A percentile compares a stretch with the other conserved stretches of the same genome.
phyloP scores from a whole-genome alignment of 768 basidiomycete species.

The Phanerochaete carnosa region DNA sequence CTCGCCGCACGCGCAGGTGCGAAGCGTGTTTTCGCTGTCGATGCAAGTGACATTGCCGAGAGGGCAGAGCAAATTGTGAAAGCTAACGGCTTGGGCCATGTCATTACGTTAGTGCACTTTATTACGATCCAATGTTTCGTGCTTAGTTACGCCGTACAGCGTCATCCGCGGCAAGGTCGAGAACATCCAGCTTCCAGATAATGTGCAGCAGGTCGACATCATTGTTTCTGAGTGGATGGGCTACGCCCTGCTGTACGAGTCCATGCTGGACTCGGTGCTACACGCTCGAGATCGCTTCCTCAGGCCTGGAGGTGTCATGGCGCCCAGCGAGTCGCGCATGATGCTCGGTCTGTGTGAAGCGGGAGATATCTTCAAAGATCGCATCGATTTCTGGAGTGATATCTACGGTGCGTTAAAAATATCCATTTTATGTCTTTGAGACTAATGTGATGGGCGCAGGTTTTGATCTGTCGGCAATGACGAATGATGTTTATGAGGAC shows the following conservation, averaged over 20 bases:
- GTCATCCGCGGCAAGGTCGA: conserved; percentile 92
- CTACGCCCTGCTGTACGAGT: conserved; percentile 88
- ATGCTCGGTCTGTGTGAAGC: conserved; percentile 82
- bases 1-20: conserved; percentile 90
- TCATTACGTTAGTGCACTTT: conserved; percentile 55
- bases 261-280: conserved; percentile 96
- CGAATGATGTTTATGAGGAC: conserved; percentile 68
- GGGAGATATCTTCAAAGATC: conserved; percentile 71
- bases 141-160: conserved; percentile 26
- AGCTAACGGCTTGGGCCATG: conserved; percentile 52
- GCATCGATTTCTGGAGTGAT: conserved; percentile 85
- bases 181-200: conserved; percentile 74
- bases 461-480: conserved; percentile 87
- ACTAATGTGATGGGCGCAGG: conserved; percentile 42
- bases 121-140: neutral
- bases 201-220: conserved; percentile 78
- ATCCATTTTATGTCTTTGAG: neutral
- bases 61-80: conserved; percentile 48
- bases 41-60: conserved; percentile 71
- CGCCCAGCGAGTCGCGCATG: conserved; percentile 86
- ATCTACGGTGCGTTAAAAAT: conserved; percentile 66
- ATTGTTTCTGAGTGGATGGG: conserved; percentile 99
- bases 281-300: conserved; percentile 86
- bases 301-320: conserved; percentile 73
- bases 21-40: conserved; percentile 86